Base-by-base conservation (phyloP, 2,329 filamentous ascomycete genomes). In the Phialocephala sp. region DNA sequence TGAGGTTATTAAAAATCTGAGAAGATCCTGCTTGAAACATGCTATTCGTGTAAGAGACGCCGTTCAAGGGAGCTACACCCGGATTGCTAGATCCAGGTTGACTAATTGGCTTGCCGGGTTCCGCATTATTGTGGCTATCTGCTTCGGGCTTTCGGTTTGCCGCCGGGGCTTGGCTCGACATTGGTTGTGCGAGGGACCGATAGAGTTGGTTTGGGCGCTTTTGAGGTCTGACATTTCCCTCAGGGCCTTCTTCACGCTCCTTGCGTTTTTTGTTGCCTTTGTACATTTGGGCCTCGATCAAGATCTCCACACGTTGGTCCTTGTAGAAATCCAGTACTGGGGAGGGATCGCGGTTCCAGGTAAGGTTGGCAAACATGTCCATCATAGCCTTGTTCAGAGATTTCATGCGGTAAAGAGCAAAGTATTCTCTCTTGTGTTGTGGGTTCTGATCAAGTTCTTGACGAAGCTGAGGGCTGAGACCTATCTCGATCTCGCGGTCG, bases 371-470 rank as follows among this genome's bases (percentile, higher is more conserved):
- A 39, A 76, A 72, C 52, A 72, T 68, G 18, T 68, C 62, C 45
- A 66, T 63, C 62, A 77, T 66, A 8, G 70, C 69, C 56, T 66
- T 69, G 47, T 77, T 75, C 24, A 78, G 59, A 5, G 63, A 63
- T 32, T 69, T 70, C 20, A 78, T 60, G 32, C 75, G 74, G 63
- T 68, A 77, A 18, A 66, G 68, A 22, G 69, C 69, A 22, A 66
- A 68, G 56, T 74, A 74, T 59, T 76, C 66, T 32, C 60, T 59
- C 47, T 64, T 65, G 47, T 72, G n/a, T 39, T 56, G 24, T 18
- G 57, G 68, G 11, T 67, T 57, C 18, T 69, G 59, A 35, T 68
- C 69, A 32, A 73, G 72, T 41, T 69, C 2, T 6, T 3, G 27
- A 32, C 9, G 20, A 12, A 52, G 20, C 11, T 27, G 39, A 45